Base-by-base conservation (phyloP, 176 grass and related monocot species). In the Musa troglodytarum region DNA sequence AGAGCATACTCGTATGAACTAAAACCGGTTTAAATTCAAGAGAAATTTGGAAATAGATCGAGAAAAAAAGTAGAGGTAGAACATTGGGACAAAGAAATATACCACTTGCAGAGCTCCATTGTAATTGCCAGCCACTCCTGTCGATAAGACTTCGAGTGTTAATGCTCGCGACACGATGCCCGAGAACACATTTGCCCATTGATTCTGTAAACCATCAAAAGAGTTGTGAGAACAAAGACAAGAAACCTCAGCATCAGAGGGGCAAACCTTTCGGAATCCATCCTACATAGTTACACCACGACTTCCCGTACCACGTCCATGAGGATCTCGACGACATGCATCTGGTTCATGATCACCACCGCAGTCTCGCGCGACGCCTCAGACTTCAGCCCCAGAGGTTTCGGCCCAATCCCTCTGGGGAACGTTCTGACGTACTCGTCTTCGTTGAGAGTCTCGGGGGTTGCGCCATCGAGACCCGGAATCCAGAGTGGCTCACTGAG, bases 401-500 rank as follows among this genome's bases (percentile, higher is more conserved):
- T 74, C 24, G 72, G 72, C 7, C 72, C 72, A 19, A 74, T 24
- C 13, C 72, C 72, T 19, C 72, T 25, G 11, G 72, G 72, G 52
- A 74, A 74, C 23, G 23, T 51, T 11, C 72, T 22, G 16, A 74
- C 13, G 53, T 74, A 74, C 53, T 74, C 72, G 17, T 74, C 72
- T 12, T 74, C 72, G 14, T 74, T 74, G 10, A 74, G 53, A 1
- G 53, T 28, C 72, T 74, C 72, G 14, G n/a, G n/a, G n/a, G 71
- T 58, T 19, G 26, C 24, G 9, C 75, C 73, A 15, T 72, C 76
- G 24, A 84, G 43, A 0, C 76, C 74, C 0, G 83, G 80, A 8
- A 29, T 22, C 96, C 96, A 99, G 3, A 99, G 85, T 11, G 96
- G 91, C 65, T 92, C 88, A 1, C 69, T 63, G 8, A 89, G 76